A percentile compares a stretch with the other conserved stretches of the same genome.
Evolutionary conservation across 2,329 filamentous ascomycete genomes (phyloP).

Genomic region (Neonectria neomacrospora): DNA sequence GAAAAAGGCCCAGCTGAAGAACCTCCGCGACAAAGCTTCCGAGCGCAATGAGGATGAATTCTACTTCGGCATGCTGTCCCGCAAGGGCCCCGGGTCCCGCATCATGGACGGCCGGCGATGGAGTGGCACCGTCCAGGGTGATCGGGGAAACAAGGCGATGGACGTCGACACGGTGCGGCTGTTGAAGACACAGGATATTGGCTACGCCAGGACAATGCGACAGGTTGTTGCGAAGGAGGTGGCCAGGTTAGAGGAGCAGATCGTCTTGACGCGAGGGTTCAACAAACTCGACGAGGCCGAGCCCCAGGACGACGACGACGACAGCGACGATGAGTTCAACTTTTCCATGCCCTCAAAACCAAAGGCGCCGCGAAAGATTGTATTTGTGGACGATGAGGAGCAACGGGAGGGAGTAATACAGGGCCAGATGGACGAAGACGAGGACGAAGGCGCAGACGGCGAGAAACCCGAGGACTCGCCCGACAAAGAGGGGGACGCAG

Average conservation of each 20-base stretch:
- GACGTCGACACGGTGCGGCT: constrained; percentile 68
- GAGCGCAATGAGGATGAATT: constrained; percentile 79
- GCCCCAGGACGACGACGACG: constrained; percentile 47
- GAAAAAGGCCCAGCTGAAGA: constrained; percentile 70
- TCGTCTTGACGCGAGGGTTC: constrained; percentile 56
- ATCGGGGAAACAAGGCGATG: constrained; percentile 67
- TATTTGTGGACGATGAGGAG: constrained; percentile 60
- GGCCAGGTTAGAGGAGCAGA: constrained; percentile 63
- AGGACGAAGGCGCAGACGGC: constrained; percentile 49
- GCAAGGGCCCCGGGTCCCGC: constrained; percentile 63
- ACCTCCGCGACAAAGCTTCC: constrained; percentile 69
- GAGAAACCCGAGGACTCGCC: constrained; percentile 41
- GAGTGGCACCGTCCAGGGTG: constrained; percentile 66
- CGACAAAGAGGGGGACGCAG: constrained; percentile 39
- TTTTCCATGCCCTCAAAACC: constrained; percentile 44
- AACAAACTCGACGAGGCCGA: constrained; percentile 52
- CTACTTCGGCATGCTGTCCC: constrained; percentile 76
- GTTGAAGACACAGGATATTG: constrained; percentile 76
- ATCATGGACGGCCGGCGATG: constrained; percentile 62
- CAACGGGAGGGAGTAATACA: constrained; percentile 49
- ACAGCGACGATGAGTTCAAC: constrained; percentile 49
- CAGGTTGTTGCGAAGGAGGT: constrained; percentile 70
- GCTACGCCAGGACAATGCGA: constrained; percentile 71
- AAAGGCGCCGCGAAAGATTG: constrained; percentile 59
- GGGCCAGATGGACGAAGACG: constrained; percentile 46